Percentiles rank a stretch among this genome's conserved stretches.
phyloP scores from a whole-genome alignment of 371 early-diverging fungal species.

The Saksenaea oblongispora region DNA sequence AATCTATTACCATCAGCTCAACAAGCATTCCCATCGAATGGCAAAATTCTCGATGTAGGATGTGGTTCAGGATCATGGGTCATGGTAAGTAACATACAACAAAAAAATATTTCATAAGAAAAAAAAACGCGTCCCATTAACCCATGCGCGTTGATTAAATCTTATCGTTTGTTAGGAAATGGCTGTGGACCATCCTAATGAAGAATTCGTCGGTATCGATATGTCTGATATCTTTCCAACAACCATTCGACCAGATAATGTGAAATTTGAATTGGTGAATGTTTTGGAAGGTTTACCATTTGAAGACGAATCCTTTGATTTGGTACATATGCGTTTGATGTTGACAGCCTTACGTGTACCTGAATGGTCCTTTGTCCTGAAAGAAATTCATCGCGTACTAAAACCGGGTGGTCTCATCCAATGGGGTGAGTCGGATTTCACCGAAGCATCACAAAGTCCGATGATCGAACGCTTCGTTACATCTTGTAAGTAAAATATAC shows the following conservation, averaged over 20 bases:
- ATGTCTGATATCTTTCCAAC: constrained; percentile 49
- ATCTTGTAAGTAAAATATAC: constrained; percentile 12
- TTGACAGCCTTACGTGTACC: constrained; percentile 26
- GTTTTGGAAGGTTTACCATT: constrained; percentile 44
- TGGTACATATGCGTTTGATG: constrained; percentile 49
- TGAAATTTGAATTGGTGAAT: constrained; percentile 38
- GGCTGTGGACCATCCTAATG: constrained; percentile 57
- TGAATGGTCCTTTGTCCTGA: constrained; percentile 40
- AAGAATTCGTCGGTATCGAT: constrained; percentile 56
- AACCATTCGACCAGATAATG: constrained; percentile 47
- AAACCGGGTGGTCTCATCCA: constrained; percentile 50
- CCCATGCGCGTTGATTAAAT: no score
- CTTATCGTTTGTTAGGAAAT: constrained; percentile 46
- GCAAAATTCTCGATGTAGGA: constrained; percentile 26
- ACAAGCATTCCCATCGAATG: constrained; percentile 15
- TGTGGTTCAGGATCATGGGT: constrained; percentile 30
- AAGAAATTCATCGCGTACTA: constrained; percentile 44
- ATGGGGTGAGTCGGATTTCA: constrained; percentile 45
- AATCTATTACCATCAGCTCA: constrained; percentile 29
- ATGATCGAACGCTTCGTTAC: constrained; percentile 7
- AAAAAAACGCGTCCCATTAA: background rate
- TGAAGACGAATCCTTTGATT: constrained; percentile 46
- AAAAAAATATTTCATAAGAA: background rate
- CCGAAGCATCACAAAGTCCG: constrained; percentile 18
- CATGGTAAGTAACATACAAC: constrained; percentile 19